Percentiles rank a stretch among this genome's conserved stretches.
Conservation (phyloP, 257 asterid species). For the Nicotiana obtusifolia region DNA sequence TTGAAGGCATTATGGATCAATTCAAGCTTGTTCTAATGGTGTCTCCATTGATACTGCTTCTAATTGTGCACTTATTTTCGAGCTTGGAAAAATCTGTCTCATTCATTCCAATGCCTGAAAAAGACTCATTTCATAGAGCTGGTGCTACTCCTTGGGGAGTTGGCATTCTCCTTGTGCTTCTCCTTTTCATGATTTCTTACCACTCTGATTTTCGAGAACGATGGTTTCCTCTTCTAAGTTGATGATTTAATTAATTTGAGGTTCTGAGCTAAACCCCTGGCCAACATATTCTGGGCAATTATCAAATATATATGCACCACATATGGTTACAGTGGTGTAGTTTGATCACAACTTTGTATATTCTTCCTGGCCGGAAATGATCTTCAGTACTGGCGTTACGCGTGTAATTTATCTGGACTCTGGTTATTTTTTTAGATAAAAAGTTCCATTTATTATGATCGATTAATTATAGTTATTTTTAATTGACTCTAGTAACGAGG, state of each 20-base stretch:
- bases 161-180: conserved; percentile 60
- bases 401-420: no score
- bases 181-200: conserved; percentile 78
- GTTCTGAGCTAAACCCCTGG: background rate
- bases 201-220: conserved; percentile 76
- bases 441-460: no score
- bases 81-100: conserved; percentile 30
- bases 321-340: no score
- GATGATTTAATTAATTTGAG: conserved; percentile 8
- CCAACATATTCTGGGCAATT: no score
- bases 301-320: no score
- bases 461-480: no score
- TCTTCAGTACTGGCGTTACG: no score
- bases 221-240: conserved; percentile 69
- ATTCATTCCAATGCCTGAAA: conserved; percentile 49
- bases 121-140: conserved; percentile 54
- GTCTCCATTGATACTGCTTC: conserved; percentile 63
- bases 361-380: no score
- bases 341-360: no score
- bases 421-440: no score
- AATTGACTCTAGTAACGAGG: background rate
- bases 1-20: conserved; percentile 65
- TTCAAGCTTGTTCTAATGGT: conserved; percentile 54
- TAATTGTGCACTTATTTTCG: conserved; percentile 56
- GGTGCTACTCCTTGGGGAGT: conserved; percentile 92